Conservation (phyloP, 345 rosid genomes). For the Lepidium aucheri region DNA sequence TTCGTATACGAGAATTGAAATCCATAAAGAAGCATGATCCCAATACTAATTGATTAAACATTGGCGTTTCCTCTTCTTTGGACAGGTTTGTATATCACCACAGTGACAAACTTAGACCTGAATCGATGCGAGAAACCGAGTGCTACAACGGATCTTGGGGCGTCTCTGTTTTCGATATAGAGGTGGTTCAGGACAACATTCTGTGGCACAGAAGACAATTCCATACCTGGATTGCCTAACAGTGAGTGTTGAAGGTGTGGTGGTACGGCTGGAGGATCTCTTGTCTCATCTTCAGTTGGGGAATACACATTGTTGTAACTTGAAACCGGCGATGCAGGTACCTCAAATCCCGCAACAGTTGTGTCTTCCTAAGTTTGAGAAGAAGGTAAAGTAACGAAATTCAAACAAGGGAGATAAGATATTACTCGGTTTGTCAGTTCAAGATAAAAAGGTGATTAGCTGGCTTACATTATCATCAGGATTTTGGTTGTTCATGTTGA, state of each 20-base stretch:
- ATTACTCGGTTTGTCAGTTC: not conserved
- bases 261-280: constrained; percentile 84
- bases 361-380: constrained; percentile 52
- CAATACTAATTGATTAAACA: constrained; percentile 26
- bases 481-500: constrained; percentile 53
- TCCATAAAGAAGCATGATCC: not conserved
- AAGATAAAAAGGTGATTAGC: not conserved
- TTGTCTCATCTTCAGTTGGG: constrained; percentile 64
- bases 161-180: constrained; percentile 74
- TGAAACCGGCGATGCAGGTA: constrained; percentile 81
- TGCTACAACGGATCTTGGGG: constrained; percentile 85
- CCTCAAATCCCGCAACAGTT: constrained; percentile 83
- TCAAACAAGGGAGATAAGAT: not conserved
- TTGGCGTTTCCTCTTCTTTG: constrained; percentile 54
- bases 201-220: constrained; percentile 49
- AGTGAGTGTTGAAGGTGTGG: constrained; percentile 64
- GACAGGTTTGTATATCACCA: constrained; percentile 89
- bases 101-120: constrained; percentile 78
- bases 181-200: constrained; percentile 78
- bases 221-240: constrained; percentile 47
- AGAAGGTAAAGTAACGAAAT: not conserved
- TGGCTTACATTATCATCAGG: constrained; percentile 48
- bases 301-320: constrained; percentile 72
- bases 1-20: not conserved
- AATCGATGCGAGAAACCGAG: constrained; percentile 94